Percentiles rank a stretch among this genome's conserved stretches.
phyloP scores from a whole-genome alignment of 2,329 filamentous ascomycete genomes.

The Volutella citrinella region DNA sequence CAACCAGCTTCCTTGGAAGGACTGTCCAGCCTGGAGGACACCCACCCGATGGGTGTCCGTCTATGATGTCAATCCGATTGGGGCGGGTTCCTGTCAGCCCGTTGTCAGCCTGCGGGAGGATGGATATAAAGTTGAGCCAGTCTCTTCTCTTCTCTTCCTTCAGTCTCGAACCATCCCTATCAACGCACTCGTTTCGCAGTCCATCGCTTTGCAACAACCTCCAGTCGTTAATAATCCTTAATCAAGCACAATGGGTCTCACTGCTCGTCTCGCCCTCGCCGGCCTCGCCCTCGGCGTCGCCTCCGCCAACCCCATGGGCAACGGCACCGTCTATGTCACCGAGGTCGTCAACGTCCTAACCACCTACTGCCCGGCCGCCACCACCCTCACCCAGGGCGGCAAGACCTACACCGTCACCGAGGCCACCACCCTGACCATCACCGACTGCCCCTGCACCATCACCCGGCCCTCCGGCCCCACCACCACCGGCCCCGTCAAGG shows the following conservation, averaged over 20 bases:
- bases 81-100: too few relatives aligned
- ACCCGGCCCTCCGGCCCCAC: conserved; percentile 55
- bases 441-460: conserved; percentile 69
- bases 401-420: conserved; percentile 68
- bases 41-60: too few relatives aligned
- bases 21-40: too few relatives aligned
- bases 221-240: too few relatives aligned
- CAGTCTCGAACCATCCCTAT: too few relatives aligned
- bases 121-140: too few relatives aligned
- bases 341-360: conserved; percentile 64
- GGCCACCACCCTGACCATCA: conserved; percentile 69
- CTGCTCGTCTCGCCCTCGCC: conserved; percentile 16
- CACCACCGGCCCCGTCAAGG: conserved; percentile 50
- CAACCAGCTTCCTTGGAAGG: too few relatives aligned
- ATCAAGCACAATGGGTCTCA: conserved; percentile 19
- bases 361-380: conserved; percentile 71
- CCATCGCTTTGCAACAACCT: too few relatives aligned
- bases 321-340: conserved; percentile 50
- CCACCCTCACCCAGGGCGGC: conserved; percentile 59
- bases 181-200: too few relatives aligned
- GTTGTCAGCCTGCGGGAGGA: too few relatives aligned
- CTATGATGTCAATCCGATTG: too few relatives aligned
- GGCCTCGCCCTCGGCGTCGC: conserved; percentile 15
- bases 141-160: too few relatives aligned
- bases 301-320: conserved; percentile 16